Base-by-base conservation (phyloP, 73 alveolate species). In the Stentor roeselii region DNA sequence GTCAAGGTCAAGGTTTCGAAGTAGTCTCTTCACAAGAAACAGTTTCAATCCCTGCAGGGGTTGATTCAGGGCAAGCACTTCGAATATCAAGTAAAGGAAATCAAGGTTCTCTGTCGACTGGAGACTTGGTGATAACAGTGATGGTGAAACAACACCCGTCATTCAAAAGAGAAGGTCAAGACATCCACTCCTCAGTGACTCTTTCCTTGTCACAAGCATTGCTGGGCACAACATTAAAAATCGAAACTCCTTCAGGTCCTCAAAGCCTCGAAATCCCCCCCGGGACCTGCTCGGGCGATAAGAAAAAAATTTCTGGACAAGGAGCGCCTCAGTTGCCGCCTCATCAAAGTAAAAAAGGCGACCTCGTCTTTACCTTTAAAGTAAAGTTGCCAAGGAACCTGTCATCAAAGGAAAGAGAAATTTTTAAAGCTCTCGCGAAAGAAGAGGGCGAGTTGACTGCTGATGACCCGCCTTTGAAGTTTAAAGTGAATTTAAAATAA, bases 41-140 rank as follows among this genome's bases (percentile, higher is more conserved):
- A 15, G 82, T 95, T 38, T 86, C 82, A 39, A 89, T 95, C 39
- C 99, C 99, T 3, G 92, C 95, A 78, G 99, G 99, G 36, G 94
- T 95, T 0, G 88, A 86, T 42, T 83, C 85, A 75, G 99, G 96
- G 3, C 82, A 84, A 3, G 90, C 87, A 60, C 75, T 95, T 67
- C 88, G 95, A 84, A 40, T 95, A 59, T 50, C 94, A 30, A 90
- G 89, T 74, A 93, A 89, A 88, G 99, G 99, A 2, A 87, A 93
- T 82, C 39, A 40, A 41, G 42, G 85, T 27, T 88, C 87, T 59
- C 97, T 93, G 3, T 90, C 94, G 39, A 78, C 95, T 35, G 99
- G 99, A 37, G 99, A 95, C 67, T 78, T 95, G 36, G 74, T 93
- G 86, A 77, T 95, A 21, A 86, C 90, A 83, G 76, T 95, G 32